A percentile compares a stretch with the other conserved stretches of the same genome.
Conservation (phyloP, 345 rosid genomes). For the Eucalyptus albens region DNA sequence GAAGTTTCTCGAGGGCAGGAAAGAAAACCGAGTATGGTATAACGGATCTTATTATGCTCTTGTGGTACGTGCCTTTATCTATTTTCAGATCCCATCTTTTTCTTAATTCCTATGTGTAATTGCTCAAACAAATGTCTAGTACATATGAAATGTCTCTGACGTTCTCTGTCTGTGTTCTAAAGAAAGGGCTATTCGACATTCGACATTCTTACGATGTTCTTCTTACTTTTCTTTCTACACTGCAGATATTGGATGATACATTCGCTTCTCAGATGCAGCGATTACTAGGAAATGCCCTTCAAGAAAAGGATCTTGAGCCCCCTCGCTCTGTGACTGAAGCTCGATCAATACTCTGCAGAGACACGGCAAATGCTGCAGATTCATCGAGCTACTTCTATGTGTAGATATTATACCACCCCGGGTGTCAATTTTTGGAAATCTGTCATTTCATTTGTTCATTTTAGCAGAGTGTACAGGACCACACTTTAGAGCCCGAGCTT, state of each 20-base stretch:
- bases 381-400: slow-evolving; percentile 61
- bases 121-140: not conserved
- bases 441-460: not conserved
- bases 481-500: not conserved
- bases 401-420: slow-evolving; percentile 1
- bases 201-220: not conserved
- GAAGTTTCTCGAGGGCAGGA: slow-evolving; percentile 93
- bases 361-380: slow-evolving; percentile 45
- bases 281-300: slow-evolving; percentile 70
- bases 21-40: slow-evolving; percentile 85
- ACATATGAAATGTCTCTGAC: not conserved
- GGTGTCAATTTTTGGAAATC: not conserved
- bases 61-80: slow-evolving; percentile 47
- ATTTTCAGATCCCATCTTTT: not conserved
- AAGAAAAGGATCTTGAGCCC: slow-evolving; percentile 83
- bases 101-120: not conserved
- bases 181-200: not conserved
- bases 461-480: not conserved
- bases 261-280: slow-evolving; percentile 96
- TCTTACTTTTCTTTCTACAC: not conserved
- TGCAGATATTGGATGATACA: slow-evolving; percentile 78
- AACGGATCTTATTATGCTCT: slow-evolving; percentile 90
- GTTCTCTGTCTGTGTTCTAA: not conserved
- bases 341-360: slow-evolving; percentile 91
- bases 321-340: slow-evolving; percentile 93